Evolutionary conservation across 768 basidiomycete species (phyloP).

Genomic region (Fomitopsis serialis): DNA sequence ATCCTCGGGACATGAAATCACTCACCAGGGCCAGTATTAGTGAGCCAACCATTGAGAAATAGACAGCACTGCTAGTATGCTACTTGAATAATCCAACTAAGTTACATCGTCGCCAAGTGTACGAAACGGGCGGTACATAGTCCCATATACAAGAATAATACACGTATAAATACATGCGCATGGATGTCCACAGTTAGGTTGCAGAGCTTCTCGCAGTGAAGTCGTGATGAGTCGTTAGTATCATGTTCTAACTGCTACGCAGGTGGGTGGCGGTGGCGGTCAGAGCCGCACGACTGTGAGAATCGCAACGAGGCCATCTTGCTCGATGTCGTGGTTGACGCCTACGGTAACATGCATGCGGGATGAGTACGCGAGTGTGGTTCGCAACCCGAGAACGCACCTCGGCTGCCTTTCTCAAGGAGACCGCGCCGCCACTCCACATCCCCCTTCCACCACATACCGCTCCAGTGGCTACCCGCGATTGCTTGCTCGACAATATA

Average conservation of each 20-base stretch:
- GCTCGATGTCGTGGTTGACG: slow-evolving; percentile 74
- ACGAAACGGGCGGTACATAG: background rate
- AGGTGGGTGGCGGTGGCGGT: background rate
- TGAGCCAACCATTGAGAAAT: no score
- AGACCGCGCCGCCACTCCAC: slow-evolving; percentile 73
- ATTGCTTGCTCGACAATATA: slow-evolving; percentile 66
- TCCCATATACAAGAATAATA: background rate
- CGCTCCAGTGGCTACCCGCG: slow-evolving; percentile 54
- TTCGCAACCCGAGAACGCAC: slow-evolving; percentile 29
- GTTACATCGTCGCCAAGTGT: no score
- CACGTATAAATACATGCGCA: background rate
- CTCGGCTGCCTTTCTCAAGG: slow-evolving; percentile 61
- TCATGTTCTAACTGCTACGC: background rate
- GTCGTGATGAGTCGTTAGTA: background rate
- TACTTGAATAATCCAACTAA: no score
- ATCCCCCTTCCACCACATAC: slow-evolving; percentile 70
- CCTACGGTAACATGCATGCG: slow-evolving; percentile 35
- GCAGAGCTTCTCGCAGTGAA: background rate
- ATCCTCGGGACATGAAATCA: no score
- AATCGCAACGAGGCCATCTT: slow-evolving; percentile 79
- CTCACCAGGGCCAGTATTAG: no score
- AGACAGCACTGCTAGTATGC: no score
- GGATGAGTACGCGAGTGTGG: background rate
- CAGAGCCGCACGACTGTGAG: slow-evolving; percentile 56
- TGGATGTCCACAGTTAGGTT: background rate